A percentile compares a stretch with the other conserved stretches of the same genome.
Evolutionary conservation across 2,329 filamentous ascomycete species (phyloP).

Genomic region (Ophioceras dolichostomum): DNA sequence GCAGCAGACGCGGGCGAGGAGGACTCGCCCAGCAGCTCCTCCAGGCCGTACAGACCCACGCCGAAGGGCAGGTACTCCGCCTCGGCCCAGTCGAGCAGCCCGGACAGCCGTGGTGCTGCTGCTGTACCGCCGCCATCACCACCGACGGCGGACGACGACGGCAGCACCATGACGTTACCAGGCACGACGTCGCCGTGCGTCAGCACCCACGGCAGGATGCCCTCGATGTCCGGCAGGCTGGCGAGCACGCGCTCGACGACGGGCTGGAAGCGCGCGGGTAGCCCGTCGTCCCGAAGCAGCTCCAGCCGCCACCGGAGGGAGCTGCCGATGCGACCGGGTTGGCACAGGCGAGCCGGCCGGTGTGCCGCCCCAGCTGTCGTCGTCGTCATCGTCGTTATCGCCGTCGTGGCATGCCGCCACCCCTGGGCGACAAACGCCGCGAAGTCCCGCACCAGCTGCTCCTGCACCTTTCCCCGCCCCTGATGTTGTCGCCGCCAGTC

Average conservation of each 20-base stretch:
- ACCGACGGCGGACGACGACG: background rate
- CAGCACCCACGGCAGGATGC: conserved; percentile 36
- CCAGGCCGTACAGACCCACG: conserved; percentile 45
- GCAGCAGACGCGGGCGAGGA: background rate
- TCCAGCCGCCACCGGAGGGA: conserved; percentile 25
- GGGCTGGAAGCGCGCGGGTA: conserved; percentile 22
- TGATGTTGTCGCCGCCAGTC: too few species aligned
- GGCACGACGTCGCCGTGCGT: conserved; percentile 50
- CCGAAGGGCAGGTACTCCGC: conserved; percentile 49
- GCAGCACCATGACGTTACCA: conserved; percentile 39
- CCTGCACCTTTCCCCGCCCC: conserved; percentile 9
- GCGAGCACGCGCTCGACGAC: conserved; percentile 13
- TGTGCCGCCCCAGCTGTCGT: background rate
- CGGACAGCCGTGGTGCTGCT: conserved; percentile 27
- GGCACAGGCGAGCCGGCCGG: background rate
- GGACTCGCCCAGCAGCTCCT: conserved; percentile 40
- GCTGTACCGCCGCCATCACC: too few species aligned
- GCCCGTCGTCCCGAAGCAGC: conserved; percentile 17
- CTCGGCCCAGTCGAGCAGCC: conserved; percentile 54
- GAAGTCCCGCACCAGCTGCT: conserved; percentile 25
- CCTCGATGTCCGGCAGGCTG: conserved; percentile 21
- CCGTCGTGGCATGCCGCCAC: conserved; percentile 18
- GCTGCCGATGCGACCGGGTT: conserved; percentile 23
- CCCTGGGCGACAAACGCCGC: conserved; percentile 25
- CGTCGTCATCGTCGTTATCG: background rate